Evolutionary conservation across 2,329 filamentous ascomycete genomes (phyloP).

Genomic region (Botryotinia convoluta): DNA sequence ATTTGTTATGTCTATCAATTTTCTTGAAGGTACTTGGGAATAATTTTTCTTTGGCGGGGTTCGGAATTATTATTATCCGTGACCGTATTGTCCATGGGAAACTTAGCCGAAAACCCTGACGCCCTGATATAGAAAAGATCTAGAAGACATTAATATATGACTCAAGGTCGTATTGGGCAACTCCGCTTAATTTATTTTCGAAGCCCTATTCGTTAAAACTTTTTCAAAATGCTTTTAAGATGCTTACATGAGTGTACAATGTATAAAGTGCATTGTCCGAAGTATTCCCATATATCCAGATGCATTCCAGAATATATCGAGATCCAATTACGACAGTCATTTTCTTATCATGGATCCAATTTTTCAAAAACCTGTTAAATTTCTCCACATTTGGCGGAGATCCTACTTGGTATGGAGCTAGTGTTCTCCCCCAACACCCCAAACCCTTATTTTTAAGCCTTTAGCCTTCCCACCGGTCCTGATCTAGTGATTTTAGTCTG

Average conservation of each 20-base stretch:
- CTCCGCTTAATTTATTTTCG: not conserved
- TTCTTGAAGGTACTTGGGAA: not conserved
- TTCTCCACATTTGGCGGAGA: not conserved
- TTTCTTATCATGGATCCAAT: not conserved
- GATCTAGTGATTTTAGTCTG: not conserved
- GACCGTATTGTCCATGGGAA: not conserved
- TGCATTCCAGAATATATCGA: not conserved
- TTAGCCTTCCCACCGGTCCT: not conserved
- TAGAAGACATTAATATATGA: not conserved
- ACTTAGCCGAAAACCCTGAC: conserved; percentile 1
- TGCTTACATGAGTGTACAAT: not conserved
- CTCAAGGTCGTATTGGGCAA: not conserved
- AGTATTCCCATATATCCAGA: not conserved
- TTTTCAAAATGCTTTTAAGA: not conserved
- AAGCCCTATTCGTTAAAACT: not conserved
- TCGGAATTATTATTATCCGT: not conserved
- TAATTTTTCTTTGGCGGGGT: not conserved
- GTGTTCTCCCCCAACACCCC: not conserved
- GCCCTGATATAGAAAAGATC: not conserved
- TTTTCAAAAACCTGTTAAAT: not conserved
- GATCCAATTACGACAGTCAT: not conserved
- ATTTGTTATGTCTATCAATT: not conserved
- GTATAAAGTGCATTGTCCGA: not conserved
- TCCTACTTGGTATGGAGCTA: not conserved
- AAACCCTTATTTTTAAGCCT: not conserved